These are phyloP conservation scores for Fusarium chaquense DNA, from an alignment of 2,329 filamentous ascomycete genomes.

Conservation along the genomic window DNA sequence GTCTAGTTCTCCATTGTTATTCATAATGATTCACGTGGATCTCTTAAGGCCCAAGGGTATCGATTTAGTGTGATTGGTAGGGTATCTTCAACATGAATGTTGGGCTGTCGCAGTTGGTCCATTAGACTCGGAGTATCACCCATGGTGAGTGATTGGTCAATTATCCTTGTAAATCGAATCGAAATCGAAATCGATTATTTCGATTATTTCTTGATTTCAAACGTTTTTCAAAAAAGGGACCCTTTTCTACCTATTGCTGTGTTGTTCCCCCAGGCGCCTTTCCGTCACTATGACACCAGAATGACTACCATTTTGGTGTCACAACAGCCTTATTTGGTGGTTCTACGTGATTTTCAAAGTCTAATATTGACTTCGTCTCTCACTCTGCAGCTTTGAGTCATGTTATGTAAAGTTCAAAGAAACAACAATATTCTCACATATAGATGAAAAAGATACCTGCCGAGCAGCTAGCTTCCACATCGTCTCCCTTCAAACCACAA, in stretches of 20 bases:
- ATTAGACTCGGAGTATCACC: background rate
- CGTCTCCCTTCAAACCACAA: too few species aligned
- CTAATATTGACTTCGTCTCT: too few species aligned
- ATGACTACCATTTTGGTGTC: background rate
- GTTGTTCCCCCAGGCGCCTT: background rate
- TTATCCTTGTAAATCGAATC: slow-evolving; percentile 4
- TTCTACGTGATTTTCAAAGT: too few species aligned
- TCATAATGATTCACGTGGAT: slow-evolving; percentile 2
- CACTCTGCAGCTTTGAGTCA: too few species aligned
- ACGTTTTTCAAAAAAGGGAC: background rate
- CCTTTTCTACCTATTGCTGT: background rate
- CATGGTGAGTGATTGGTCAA: background rate
- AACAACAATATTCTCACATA: too few species aligned
- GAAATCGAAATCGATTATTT: background rate
- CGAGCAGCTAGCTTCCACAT: too few species aligned
- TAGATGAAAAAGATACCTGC: too few species aligned
- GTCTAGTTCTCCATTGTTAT: background rate
- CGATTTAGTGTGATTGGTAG: background rate
- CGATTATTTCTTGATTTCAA: background rate
- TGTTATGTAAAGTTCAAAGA: too few species aligned
- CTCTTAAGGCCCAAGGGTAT: background rate
- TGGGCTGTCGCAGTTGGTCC: background rate
- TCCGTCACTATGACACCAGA: slow-evolving; percentile 17
- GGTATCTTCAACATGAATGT: background rate
- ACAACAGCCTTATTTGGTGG: background rate